Percentiles rank a stretch among this genome's conserved stretches.
Conservation (phyloP, 768 basidiomycete genomes). For the Crucibulum laeve region DNA sequence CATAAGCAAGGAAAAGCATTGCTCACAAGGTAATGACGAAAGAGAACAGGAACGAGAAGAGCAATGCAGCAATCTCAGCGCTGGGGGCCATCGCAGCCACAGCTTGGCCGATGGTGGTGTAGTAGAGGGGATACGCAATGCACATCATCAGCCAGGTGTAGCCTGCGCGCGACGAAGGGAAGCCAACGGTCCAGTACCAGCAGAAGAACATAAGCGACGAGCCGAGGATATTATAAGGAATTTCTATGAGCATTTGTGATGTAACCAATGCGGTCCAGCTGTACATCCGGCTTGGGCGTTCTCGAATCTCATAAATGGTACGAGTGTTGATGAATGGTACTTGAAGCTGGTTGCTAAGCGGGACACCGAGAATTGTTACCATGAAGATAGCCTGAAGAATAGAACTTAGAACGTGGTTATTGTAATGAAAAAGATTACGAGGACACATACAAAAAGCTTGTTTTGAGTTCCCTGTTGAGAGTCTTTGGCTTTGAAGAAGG, state of each 20-base stretch:
- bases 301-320: slow-evolving; percentile 63
- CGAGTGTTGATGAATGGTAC: slow-evolving; percentile 56
- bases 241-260: slow-evolving; percentile 49
- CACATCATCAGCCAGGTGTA: slow-evolving; percentile 54
- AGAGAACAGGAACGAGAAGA: slow-evolving; percentile 56
- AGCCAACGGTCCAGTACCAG: slow-evolving; percentile 73
- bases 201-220: slow-evolving; percentile 57
- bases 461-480: slow-evolving; percentile 58
- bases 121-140: slow-evolving; percentile 55
- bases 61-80: slow-evolving; percentile 51
- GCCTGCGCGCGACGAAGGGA: slow-evolving; percentile 47
- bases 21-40: slow-evolving; percentile 59
- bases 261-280: slow-evolving; percentile 57
- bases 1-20: neutral
- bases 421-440: slow-evolving; percentile 8
- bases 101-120: slow-evolving; percentile 47
- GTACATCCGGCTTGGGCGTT: slow-evolving; percentile 63
- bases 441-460: slow-evolving; percentile 53
- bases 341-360: slow-evolving; percentile 61
- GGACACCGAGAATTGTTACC: slow-evolving; percentile 46
- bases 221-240: slow-evolving; percentile 60
- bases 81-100: slow-evolving; percentile 58
- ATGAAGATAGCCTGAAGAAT: slow-evolving; percentile 46
- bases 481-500: slow-evolving; percentile 54
- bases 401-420: neutral